Base-by-base conservation (phyloP, 1,284 basidiomycete genomes). In the Sporisorium exsertum region DNA sequence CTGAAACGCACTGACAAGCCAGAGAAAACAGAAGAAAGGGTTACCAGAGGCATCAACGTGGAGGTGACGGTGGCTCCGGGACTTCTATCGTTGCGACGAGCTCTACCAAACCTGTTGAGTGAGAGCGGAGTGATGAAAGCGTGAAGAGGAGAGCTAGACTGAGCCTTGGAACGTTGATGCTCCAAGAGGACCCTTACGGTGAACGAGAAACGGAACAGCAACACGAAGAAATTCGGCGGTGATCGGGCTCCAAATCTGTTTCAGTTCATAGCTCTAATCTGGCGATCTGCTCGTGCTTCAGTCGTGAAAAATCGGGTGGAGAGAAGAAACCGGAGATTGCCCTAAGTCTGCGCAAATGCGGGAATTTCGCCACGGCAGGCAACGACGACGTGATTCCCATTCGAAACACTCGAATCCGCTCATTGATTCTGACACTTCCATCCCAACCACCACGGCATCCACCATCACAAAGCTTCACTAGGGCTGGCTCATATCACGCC, bases 1-100 rank as follows among this genome's bases (percentile, higher is more conserved):
- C 5, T 12, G 13, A 37, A 59, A 58, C 49, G 59, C 55, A 59
- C 59, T 72, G 63, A 65, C 64, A 63, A 66, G 59, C 69, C 69
- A 47, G 54, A 46, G 42, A 65, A 46, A 16, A 51, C 46, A 47
- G 56, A 50, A 2, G 56, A 50, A 4, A 56, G 59, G 26, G 40
- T 63, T 54, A 56, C 56, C 51, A 63, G 40, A 65, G 59, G 69
- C 69, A 72, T 72, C 63, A 72, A 72, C 56, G 52, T 29, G 55
- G 27, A 15, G 32, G 20, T 18, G 26, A 51, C 24, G 40, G 24
- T 32, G 45, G 32, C 5, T 4, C 27, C n/a, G 24, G 49, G n/a
- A 50, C 20, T 27, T 50, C 49, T 50, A 32, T 32, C 10, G 49
- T 40, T 4, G 35, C 4, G 2, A 15, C 1, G 16, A 16, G n/a